Percentiles rank a stretch among this genome's conserved stretches.
Conservation (phyloP, 2,329 filamentous ascomycete species). For the Cyphellophora attinorum region DNA sequence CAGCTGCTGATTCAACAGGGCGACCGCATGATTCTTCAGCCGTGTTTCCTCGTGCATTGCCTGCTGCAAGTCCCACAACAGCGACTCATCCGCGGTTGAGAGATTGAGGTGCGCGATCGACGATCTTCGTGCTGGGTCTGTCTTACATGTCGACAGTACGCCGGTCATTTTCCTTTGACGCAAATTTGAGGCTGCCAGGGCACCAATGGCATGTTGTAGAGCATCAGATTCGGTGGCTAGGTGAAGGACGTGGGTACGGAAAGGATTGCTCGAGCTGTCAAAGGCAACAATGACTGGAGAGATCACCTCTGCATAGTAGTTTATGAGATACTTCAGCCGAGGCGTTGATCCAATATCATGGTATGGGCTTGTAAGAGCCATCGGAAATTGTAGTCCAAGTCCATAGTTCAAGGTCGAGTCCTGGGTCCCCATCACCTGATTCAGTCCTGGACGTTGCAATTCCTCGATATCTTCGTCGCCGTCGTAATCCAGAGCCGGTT, state of each 20-base stretch:
- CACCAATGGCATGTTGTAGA: conserved; percentile 86
- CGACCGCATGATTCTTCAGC: conserved; percentile 76
- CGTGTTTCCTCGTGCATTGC: conserved; percentile 67
- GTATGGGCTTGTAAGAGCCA: too few relatives aligned
- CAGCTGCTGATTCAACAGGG: conserved; percentile 73
- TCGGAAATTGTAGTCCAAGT: too few relatives aligned
- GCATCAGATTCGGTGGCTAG: conserved; percentile 70
- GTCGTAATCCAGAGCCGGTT: too few relatives aligned
- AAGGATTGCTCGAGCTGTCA: conserved; percentile 77
- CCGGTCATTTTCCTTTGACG: conserved; percentile 61
- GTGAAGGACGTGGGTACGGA: conserved; percentile 69
- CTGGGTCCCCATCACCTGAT: too few relatives aligned
- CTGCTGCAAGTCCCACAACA: conserved; percentile 43
- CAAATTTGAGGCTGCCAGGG: conserved; percentile 78
- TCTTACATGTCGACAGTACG: conserved; percentile 45
- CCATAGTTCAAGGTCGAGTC: too few relatives aligned
- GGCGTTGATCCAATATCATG: conserved; percentile 57
- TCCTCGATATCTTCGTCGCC: too few relatives aligned
- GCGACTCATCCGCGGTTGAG: conserved; percentile 28
- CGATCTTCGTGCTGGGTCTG: conserved; percentile 39
- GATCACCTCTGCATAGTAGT: conserved; percentile 89
- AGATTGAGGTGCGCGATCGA: conserved; percentile 34
- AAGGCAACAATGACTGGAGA: conserved; percentile 87
- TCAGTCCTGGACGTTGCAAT: too few relatives aligned
- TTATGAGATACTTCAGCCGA: conserved; percentile 79